Conservation (phyloP, 306 rosid species). For the Quillaja saponaria region DNA sequence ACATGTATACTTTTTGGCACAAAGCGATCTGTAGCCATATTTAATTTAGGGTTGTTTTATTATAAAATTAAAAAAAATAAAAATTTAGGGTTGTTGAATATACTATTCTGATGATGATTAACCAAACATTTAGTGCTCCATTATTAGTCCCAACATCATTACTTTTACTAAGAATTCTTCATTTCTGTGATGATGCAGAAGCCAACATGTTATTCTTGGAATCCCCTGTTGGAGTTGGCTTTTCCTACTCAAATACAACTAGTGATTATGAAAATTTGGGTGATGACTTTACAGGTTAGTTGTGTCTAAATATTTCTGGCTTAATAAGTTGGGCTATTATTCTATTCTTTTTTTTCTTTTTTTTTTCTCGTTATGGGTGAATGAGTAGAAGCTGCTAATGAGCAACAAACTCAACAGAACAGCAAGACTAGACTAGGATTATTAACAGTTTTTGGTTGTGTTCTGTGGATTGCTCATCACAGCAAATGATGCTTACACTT, state of each 20-base stretch:
- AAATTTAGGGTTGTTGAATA: too few relatives aligned
- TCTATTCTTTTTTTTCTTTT: conserved; percentile 11
- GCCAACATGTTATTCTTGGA: conserved; percentile 89
- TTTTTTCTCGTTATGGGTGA: neutral
- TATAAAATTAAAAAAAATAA: too few relatives aligned
- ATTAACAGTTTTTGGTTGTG: conserved; percentile 25
- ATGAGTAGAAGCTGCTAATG: too few relatives aligned
- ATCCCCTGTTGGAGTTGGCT: conserved; percentile 97
- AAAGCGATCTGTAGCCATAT: too few relatives aligned
- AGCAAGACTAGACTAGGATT: neutral
- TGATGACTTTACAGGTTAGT: conserved; percentile 83
- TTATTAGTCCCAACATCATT: conserved; percentile 35
- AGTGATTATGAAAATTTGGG: conserved; percentile 70
- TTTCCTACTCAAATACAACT: conserved; percentile 82
- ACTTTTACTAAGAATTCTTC: conserved; percentile 23
- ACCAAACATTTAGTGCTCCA: conserved; percentile 47
- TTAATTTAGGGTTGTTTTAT: too few relatives aligned
- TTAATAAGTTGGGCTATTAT: conserved; percentile 7
- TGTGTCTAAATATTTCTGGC: conserved; percentile 8
- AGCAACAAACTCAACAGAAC: too few relatives aligned
- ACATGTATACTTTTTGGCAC: conserved; percentile 13
- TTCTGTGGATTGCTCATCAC: conserved; percentile 25
- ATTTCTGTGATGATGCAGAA: conserved; percentile 53
- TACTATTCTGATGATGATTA: conserved; percentile 23
- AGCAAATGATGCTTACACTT: conserved; percentile 77